A percentile compares a stretch with the other conserved stretches of the same genome.
phyloP scores from a whole-genome alignment of 2,329 filamentous ascomycete genomes.

The Aspergillus brasiliensis region DNA sequence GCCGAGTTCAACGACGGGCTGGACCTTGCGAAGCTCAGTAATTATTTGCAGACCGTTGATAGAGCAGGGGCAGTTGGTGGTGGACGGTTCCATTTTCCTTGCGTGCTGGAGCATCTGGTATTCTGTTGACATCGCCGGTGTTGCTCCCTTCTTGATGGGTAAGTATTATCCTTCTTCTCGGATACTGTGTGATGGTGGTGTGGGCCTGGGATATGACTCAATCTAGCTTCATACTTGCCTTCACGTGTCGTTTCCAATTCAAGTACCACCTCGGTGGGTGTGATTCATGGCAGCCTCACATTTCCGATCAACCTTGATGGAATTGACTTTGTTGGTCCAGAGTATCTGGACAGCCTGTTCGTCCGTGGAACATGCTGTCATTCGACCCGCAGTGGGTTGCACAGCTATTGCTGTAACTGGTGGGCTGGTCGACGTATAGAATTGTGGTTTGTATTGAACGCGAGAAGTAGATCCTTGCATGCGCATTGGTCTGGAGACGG shows the following conservation, averaged over 20 bases:
- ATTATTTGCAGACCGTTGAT: conserved; percentile 25
- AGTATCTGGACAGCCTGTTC: conserved; percentile 10
- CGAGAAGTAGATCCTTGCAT: neutral
- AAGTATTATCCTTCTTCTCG: neutral
- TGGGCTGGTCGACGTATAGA: neutral
- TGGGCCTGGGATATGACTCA: neutral
- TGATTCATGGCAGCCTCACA: conserved; percentile 22
- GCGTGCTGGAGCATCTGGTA: no score
- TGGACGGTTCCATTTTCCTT: conserved; percentile 12
- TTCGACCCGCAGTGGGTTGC: conserved; percentile 18
- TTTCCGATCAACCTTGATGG: conserved; percentile 4
- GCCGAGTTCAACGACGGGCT: conserved; percentile 30
- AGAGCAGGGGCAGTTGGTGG: conserved; percentile 27
- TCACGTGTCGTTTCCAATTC: conserved; percentile 12
- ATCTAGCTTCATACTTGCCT: neutral
- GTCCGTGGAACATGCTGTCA: conserved; percentile 20
- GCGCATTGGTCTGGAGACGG: no score
- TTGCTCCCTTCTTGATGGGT: neutral
- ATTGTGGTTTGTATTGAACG: no score
- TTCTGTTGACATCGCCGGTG: no score
- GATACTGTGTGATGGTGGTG: neutral
- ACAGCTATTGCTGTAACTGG: conserved; percentile 9
- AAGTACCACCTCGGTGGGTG: conserved; percentile 9
- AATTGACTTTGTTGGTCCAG: conserved; percentile 11
- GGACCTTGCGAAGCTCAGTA: conserved; percentile 27